These are phyloP conservation scores for Liriodendron chinense DNA, from an alignment of 164 flowering plant genomes.

Conservation along the genomic window DNA sequence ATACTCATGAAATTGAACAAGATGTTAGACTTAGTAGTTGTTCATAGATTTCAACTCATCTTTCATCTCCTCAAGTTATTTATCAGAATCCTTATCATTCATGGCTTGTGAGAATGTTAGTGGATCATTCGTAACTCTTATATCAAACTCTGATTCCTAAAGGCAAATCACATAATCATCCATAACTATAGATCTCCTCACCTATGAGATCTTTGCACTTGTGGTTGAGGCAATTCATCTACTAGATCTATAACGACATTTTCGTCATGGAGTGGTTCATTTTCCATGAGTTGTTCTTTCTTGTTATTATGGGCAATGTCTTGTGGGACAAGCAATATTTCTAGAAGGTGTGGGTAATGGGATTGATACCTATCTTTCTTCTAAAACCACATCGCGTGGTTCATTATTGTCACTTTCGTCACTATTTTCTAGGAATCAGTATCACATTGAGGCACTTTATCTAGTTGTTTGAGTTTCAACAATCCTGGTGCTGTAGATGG, in stretches of 20 bases:
- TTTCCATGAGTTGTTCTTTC: background rate
- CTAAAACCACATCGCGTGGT: background rate
- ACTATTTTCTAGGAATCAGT: background rate
- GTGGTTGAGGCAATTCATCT: background rate
- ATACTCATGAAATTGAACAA: background rate
- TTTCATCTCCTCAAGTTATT: background rate
- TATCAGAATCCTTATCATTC: background rate
- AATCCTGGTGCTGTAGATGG: background rate
- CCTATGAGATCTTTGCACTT: background rate
- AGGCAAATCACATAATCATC: constrained; percentile 1
- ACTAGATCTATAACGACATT: background rate
- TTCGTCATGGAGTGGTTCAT: background rate
- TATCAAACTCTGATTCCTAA: constrained; percentile 4
- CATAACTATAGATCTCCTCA: background rate
- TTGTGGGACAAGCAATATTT: background rate
- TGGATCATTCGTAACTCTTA: background rate
- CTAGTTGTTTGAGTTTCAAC: background rate
- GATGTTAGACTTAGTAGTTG: constrained; percentile 1
- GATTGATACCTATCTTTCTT: background rate
- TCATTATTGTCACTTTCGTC: background rate
- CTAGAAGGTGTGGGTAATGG: background rate
- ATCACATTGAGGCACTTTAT: background rate
- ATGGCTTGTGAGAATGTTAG: constrained; percentile 7
- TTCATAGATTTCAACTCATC: constrained; percentile 2
- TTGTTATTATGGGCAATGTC: background rate